phyloP scores from a whole-genome alignment of 805 yeast species.

The Cyberlindnera mrakii region DNA sequence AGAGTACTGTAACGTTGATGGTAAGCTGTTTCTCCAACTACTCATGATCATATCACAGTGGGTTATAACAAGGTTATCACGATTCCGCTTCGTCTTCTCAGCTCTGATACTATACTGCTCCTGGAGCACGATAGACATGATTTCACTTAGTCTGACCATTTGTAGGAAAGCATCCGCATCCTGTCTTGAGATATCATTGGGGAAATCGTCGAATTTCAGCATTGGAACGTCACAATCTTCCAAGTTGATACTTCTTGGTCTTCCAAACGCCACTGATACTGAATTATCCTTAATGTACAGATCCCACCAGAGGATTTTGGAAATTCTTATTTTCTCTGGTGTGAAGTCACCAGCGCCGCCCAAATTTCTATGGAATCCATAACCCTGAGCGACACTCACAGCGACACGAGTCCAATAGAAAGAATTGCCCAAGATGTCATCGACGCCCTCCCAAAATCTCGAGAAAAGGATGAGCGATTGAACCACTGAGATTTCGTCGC shows the following conservation, averaged over 20 bases:
- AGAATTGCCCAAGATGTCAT: slow-evolving; percentile 58
- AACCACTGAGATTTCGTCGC: slow-evolving; percentile 53
- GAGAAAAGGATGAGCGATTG: slow-evolving; percentile 61
- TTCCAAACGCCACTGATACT: slow-evolving; percentile 66
- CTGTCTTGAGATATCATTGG: slow-evolving; percentile 42
- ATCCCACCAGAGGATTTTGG: slow-evolving; percentile 75
- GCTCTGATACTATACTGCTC: slow-evolving; percentile 70
- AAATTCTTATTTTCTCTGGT: slow-evolving; percentile 38
- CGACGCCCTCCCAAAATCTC: slow-evolving; percentile 70
- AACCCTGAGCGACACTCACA: slow-evolving; percentile 63
- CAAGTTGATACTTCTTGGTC: slow-evolving; percentile 62
- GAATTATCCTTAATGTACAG: slow-evolving; percentile 65
- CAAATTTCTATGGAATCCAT: slow-evolving; percentile 62
- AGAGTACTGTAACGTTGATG: slow-evolving; percentile 56
- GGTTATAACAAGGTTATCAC: slow-evolving; percentile 35
- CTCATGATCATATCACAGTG: slow-evolving; percentile 76
- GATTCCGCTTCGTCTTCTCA: slow-evolving; percentile 40
- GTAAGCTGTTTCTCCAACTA: slow-evolving; percentile 65
- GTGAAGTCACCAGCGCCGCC: slow-evolving; percentile 28
- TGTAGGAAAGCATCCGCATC: slow-evolving; percentile 57
- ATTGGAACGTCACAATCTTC: slow-evolving; percentile 76
- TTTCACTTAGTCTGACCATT: slow-evolving; percentile 59
- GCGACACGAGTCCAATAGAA: slow-evolving; percentile 70
- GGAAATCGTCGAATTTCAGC: slow-evolving; percentile 60
- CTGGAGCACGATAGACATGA: slow-evolving; percentile 60